A percentile compares a stretch with the other conserved stretches of the same genome.
These are phyloP conservation scores for Tulasnella sp. DNA, from an alignment of 768 basidiomycete species.

Conservation along the genomic window DNA sequence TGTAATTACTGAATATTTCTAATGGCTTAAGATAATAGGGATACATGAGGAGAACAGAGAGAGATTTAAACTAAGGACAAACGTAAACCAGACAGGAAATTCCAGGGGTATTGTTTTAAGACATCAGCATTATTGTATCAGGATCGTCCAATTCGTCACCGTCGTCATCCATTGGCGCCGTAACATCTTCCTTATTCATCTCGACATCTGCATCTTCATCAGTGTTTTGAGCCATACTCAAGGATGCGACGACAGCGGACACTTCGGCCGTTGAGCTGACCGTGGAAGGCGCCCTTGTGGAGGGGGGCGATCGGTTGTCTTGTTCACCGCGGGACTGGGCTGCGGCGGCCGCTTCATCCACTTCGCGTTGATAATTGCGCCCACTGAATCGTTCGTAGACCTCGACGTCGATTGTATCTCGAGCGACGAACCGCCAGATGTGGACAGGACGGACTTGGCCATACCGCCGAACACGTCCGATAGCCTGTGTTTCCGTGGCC, in stretches of 20 bases:
- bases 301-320: too few species aligned
- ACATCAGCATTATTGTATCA: background rate
- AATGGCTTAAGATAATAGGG: slow-evolving; percentile 1
- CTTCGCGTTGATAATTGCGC: slow-evolving; percentile 25
- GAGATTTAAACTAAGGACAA: background rate
- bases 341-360: background rate
- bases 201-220: slow-evolving; percentile 17
- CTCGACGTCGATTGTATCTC: slow-evolving; percentile 85
- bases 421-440: slow-evolving; percentile 83
- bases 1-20: background rate
- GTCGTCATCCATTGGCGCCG: background rate
- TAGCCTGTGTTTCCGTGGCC: slow-evolving; percentile 79
- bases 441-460: slow-evolving; percentile 81
- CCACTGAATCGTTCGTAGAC: slow-evolving; percentile 53
- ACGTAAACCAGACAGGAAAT: background rate
- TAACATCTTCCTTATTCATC: background rate
- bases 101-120: background rate
- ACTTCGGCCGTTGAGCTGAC: slow-evolving; percentile 6
- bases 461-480: slow-evolving; percentile 81
- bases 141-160: slow-evolving; percentile 2
- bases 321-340: background rate
- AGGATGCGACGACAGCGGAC: background rate
- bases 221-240: background rate
- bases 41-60: background rate
- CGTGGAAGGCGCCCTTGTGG: background rate